These are phyloP conservation scores for Cercospora janseana DNA, from an alignment of 2,329 filamentous ascomycete genomes.

Conservation along the genomic window DNA sequence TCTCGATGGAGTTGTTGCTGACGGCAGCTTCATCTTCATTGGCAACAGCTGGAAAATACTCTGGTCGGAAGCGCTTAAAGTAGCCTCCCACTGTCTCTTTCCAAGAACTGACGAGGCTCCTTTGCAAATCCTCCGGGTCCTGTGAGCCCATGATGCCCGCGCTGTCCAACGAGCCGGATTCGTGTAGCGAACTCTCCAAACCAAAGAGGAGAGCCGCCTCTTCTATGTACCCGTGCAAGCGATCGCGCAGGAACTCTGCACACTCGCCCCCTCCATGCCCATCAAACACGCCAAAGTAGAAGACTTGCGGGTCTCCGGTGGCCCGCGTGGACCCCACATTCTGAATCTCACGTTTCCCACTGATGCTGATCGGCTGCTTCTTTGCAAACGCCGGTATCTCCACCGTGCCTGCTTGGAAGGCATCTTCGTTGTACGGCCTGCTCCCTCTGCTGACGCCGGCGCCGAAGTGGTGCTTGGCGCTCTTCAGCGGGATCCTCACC, in stretches of 20 bases:
- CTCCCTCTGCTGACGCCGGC: slow-evolving; percentile 75
- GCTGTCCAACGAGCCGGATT: slow-evolving; percentile 41
- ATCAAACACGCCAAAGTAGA: slow-evolving; percentile 96
- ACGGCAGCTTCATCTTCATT: slow-evolving; percentile 16
- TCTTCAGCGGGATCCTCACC: slow-evolving; percentile 87
- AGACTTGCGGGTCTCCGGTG: slow-evolving; percentile 88
- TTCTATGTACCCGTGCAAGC: slow-evolving; percentile 86
- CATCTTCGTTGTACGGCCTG: slow-evolving; percentile 87
- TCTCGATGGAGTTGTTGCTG: slow-evolving; percentile 60
- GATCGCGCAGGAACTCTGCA: slow-evolving; percentile 78
- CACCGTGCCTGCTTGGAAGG: slow-evolving; percentile 90
- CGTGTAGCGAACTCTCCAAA: slow-evolving; percentile 70
- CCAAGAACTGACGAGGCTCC: slow-evolving; percentile 71
- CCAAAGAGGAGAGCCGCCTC: slow-evolving; percentile 73
- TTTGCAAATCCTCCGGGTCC: slow-evolving; percentile 68
- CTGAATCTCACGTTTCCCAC: slow-evolving; percentile 37
- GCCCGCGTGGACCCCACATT: slow-evolving; percentile 64
- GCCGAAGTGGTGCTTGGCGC: slow-evolving; percentile 95
- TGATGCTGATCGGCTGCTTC: slow-evolving; percentile 66
- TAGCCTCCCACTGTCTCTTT: slow-evolving; percentile 86
- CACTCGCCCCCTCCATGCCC: slow-evolving; percentile 91
- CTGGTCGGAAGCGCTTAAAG: slow-evolving; percentile 83
- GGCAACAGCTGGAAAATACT: slow-evolving; percentile 56
- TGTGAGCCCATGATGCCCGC: slow-evolving; percentile 51
- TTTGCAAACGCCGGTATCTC: slow-evolving; percentile 91